phyloP scores from a whole-genome alignment of 164 flowering plant species.

The Umbilicus rupestris region DNA sequence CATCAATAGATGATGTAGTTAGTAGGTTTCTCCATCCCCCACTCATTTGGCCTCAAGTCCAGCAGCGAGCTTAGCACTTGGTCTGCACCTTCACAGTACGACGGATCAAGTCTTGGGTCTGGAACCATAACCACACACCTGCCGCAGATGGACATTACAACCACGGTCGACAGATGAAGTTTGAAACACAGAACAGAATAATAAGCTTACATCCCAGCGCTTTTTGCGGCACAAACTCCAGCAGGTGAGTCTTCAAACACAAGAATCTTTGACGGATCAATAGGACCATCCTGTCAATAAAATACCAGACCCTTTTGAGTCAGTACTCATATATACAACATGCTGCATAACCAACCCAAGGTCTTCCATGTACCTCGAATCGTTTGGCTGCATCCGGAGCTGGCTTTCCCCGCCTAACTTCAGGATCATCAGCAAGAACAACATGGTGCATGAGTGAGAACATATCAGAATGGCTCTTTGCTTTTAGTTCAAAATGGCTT shows the following conservation, averaged over 20 bases:
- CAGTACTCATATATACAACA: neutral
- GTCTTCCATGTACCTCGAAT: conserved; percentile 55
- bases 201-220: conserved; percentile 55
- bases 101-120: conserved; percentile 73
- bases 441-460: conserved; percentile 86
- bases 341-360: neutral
- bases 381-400: conserved; percentile 88
- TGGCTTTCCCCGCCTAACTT: conserved; percentile 87
- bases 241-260: conserved; percentile 98
- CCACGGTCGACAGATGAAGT: too few species aligned
- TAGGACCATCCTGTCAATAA: conserved; percentile 45
- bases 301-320: neutral
- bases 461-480: conserved; percentile 66
- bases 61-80: conserved; percentile 56
- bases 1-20: too few species aligned
- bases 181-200: too few species aligned
- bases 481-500: conserved; percentile 73
- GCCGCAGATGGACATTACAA: conserved; percentile 9
- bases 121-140: conserved; percentile 94
- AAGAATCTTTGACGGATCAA: conserved; percentile 48
- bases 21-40: conserved; percentile 37
- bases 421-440: conserved; percentile 93
- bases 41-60: conserved; percentile 65
- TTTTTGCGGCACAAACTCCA: conserved; percentile 84
- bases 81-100: conserved; percentile 52